A percentile compares a stretch with the other conserved stretches of the same genome.
phyloP scores from a whole-genome alignment of 805 yeast species.

The Yamadazyma kitorensis region DNA sequence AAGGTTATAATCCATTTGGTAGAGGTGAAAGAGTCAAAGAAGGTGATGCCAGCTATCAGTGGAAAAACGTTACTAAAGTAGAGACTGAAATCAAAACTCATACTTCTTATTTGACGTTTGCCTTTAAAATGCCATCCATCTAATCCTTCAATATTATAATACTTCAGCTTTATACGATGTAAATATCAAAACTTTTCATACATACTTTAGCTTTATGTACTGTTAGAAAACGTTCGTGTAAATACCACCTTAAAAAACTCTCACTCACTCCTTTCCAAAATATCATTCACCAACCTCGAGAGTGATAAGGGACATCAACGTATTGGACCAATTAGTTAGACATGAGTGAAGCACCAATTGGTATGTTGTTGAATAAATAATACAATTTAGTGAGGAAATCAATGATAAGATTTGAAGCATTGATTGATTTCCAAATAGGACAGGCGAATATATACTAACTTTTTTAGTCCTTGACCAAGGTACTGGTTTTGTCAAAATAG shows the following conservation, averaged over 20 bases:
- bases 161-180: too few relatives aligned
- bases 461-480: constrained; percentile 92
- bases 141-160: too few relatives aligned
- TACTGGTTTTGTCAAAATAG: constrained; percentile 96
- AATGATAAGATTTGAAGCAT: not conserved
- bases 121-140: constrained; percentile 37
- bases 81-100: constrained; percentile 90
- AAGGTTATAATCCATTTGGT: constrained; percentile 89
- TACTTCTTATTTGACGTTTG: constrained; percentile 92
- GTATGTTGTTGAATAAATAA: constrained; percentile 19
- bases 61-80: constrained; percentile 82
- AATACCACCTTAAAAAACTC: too few relatives aligned
- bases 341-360: constrained; percentile 31
- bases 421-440: too few relatives aligned
- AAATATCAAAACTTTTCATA: too few relatives aligned
- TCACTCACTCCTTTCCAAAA: too few relatives aligned
- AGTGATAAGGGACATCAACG: too few relatives aligned
- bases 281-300: not conserved
- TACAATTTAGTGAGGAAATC: too few relatives aligned
- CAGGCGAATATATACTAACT: constrained; percentile 11
- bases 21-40: constrained; percentile 80
- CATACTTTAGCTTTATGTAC: too few relatives aligned
- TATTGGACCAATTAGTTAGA: too few relatives aligned
- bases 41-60: constrained; percentile 76
- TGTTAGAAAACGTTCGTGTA: too few relatives aligned